Evolutionary conservation across 2,329 filamentous ascomycete genomes (phyloP).

Genomic region (Xylaria sp.): DNA sequence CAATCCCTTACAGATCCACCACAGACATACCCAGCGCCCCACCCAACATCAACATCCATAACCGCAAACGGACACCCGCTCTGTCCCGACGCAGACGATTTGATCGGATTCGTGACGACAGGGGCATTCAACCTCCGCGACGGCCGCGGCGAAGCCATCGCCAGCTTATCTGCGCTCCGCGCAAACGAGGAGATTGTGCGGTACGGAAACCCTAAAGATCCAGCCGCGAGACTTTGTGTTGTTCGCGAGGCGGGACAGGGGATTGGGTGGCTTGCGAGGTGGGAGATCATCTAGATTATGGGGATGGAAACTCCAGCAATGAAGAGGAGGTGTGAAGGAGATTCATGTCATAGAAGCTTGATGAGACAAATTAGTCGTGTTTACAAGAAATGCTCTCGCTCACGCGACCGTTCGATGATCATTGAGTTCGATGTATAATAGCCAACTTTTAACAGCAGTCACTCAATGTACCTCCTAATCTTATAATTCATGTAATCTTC

Average conservation of each 20-base stretch:
- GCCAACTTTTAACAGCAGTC: too few species aligned
- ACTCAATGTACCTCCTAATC: not conserved
- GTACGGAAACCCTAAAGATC: conserved; percentile 45
- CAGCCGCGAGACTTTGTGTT: conserved; percentile 73
- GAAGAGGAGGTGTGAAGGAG: not conserved
- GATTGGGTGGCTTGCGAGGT: conserved; percentile 80
- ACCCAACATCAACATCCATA: conserved; percentile 53
- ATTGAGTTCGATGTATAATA: not conserved
- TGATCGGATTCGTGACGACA: conserved; percentile 90
- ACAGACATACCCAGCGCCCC: conserved; percentile 50
- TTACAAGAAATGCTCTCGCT: not conserved
- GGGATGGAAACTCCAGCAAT: not conserved
- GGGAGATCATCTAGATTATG: conserved; percentile 67
- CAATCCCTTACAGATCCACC: conserved; percentile 57
- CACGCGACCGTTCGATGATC: not conserved
- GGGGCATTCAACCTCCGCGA: conserved; percentile 83
- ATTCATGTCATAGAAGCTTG: not conserved
- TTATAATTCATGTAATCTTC: too few species aligned
- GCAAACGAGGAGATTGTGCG: conserved; percentile 57
- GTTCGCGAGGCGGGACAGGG: conserved; percentile 83
- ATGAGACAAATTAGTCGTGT: not conserved
- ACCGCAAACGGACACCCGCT: conserved; percentile 63
- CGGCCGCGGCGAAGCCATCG: conserved; percentile 80
- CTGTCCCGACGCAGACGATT: conserved; percentile 77
- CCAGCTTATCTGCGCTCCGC: conserved; percentile 70